Evolutionary conservation across 2,329 filamentous ascomycete species (phyloP).

Genomic region (Verticillium dahliae): DNA sequence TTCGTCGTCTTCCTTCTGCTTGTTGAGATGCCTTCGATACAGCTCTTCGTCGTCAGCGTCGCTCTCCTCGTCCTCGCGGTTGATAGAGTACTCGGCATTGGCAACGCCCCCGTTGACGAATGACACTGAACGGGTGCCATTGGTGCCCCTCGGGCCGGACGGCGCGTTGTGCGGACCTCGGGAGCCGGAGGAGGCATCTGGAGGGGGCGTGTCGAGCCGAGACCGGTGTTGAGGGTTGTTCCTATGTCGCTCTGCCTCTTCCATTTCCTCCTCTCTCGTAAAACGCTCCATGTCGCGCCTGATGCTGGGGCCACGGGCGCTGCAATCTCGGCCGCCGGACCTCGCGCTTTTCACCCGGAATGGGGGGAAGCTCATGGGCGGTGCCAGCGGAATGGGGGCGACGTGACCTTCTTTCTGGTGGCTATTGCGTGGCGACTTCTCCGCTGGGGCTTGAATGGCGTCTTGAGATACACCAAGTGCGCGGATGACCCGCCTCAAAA

Average conservation of each 20-base stretch:
- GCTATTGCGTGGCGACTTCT: no score
- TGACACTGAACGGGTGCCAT: conserved; percentile 54
- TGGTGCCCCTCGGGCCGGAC: conserved; percentile 58
- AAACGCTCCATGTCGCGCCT: conserved; percentile 83
- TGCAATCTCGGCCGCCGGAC: conserved; percentile 87
- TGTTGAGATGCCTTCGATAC: conserved; percentile 63
- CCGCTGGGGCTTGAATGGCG: no score
- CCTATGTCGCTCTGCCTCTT: conserved; percentile 68
- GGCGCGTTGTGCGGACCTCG: conserved; percentile 65
- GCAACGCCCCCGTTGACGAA: conserved; percentile 77
- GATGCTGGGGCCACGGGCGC: conserved; percentile 85
- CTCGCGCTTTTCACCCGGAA: conserved; percentile 92
- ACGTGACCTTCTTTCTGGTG: no score
- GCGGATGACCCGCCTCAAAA: no score
- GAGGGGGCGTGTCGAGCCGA: conserved; percentile 66
- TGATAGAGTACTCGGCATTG: conserved; percentile 49
- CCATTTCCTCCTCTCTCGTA: conserved; percentile 84
- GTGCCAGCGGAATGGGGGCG: no score
- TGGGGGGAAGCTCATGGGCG: no score
- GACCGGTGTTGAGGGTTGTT: conserved; percentile 59
- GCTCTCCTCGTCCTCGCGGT: conserved; percentile 77
- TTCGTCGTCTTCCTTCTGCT: conserved; percentile 69
- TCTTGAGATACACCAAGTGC: no score
- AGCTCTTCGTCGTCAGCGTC: conserved; percentile 84
- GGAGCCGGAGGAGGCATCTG: conserved; percentile 67